Percentiles rank a stretch among this genome's conserved stretches.
These are phyloP conservation scores for Erysimum cheiri DNA, from an alignment of 441 rosid genomes.

Conservation along the genomic window DNA sequence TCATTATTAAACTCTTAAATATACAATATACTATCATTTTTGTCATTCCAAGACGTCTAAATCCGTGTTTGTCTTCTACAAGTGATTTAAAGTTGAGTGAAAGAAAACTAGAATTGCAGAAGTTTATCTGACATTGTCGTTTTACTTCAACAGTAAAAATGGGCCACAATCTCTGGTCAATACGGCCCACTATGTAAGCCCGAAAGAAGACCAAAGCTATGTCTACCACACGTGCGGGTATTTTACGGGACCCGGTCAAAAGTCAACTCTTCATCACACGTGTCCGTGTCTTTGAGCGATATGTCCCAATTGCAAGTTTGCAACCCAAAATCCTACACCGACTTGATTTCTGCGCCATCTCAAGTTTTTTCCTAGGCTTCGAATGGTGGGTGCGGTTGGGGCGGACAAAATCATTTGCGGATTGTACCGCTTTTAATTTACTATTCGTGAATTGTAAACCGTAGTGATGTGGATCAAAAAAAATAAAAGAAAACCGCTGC, in stretches of 20 bases:
- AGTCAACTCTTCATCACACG: slow-evolving; percentile 53
- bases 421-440: no score
- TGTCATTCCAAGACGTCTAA: slow-evolving; percentile 16
- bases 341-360: slow-evolving; percentile 27
- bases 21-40: neutral
- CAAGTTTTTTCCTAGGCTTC: no score
- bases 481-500: no score
- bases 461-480: no score
- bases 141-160: slow-evolving; percentile 25
- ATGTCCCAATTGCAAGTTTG: slow-evolving; percentile 10
- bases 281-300: slow-evolving; percentile 45
- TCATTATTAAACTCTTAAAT: neutral
- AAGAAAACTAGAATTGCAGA: neutral
- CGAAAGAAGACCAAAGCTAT: slow-evolving; percentile 43
- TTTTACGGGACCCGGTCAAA: slow-evolving; percentile 42
- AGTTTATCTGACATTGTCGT: slow-evolving; percentile 20
- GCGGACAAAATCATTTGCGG: no score
- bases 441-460: no score
- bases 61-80: slow-evolving; percentile 23
- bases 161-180: slow-evolving; percentile 43
- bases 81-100: neutral
- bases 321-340: slow-evolving; percentile 31
- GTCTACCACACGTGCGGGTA: slow-evolving; percentile 63
- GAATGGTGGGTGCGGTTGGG: no score
- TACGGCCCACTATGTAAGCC: slow-evolving; percentile 44